Evolutionary conservation across 1,139 yeast species (phyloP), one percentile per base, ranked within the genome.

Genomic region (Schwanniomyces etchellsii): DNA sequence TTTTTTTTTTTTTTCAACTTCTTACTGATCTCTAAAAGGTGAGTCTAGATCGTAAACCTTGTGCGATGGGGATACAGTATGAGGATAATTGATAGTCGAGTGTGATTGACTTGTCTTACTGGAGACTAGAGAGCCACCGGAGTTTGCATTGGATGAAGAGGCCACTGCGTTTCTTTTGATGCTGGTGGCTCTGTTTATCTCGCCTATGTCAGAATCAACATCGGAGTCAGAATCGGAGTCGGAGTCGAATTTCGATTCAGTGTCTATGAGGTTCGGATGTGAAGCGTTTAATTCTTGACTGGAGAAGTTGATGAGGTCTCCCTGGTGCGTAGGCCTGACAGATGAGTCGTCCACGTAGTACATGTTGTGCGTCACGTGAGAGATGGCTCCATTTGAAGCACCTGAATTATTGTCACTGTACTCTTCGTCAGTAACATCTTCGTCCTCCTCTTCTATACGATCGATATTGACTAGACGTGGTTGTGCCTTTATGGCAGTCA

Each of bases 401-500:
- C 11, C 15, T 30, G 29, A 10, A 30, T 20, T 16, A 10, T 6
- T 7, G 11, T 23, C 7, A 13, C 11, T 6, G 11, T 23, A 11
- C 7, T 7, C 7, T 4, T 45, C 53, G 6, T 51, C 56, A 7
- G 55, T 57, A 18, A 55, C 61, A 16, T 66, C 74, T 41, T 64
- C 77, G 24, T 70, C 70, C 32, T 64, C 73, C 44, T 70, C 77
- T 20, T 62, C 70, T 34, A 71, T 71, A 35, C 69, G 60, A 26
- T 64, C 71, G 11, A 79, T 74, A 32, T 73, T 70, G 16, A 82
- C 81, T 39, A 81, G 59, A 38, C 71, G 62, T 1, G 91, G 88
- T 43, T 71, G 81, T 2, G 81, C 89, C 42, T 76, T 71, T 33
- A 81, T 77, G 4, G 89, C 89, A 0, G 84, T 78, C 48, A 75